A percentile compares a stretch with the other conserved stretches of the same genome.
These are phyloP conservation scores for Zanthoxylum bungeanum DNA, from an alignment of 345 rosid genomes.

Conservation along the genomic window DNA sequence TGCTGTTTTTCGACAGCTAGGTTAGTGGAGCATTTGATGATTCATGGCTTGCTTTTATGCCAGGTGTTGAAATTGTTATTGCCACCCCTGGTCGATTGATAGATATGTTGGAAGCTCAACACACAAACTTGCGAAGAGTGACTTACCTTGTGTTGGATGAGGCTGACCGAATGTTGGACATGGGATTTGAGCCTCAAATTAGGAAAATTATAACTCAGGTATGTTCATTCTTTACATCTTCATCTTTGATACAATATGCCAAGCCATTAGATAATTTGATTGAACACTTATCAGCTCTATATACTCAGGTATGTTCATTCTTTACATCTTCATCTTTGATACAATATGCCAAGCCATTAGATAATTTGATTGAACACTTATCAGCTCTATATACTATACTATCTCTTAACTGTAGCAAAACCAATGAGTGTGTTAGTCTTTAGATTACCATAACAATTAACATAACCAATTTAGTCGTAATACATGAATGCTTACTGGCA, in stretches of 20 bases:
- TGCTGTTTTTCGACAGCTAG: background rate
- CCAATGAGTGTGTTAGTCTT: background rate
- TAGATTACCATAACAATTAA: background rate
- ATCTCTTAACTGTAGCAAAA: background rate
- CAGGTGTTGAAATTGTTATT: constrained; percentile 93
- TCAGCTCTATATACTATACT: too few species aligned
- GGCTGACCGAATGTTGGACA: constrained; percentile 97
- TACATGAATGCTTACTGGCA: background rate
- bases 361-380: background rate
- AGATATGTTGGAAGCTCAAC: constrained; percentile 88
- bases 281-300: background rate
- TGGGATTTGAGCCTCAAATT: constrained; percentile 99
- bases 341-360: background rate
- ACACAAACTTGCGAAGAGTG: constrained; percentile 79
- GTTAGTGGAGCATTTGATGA: background rate
- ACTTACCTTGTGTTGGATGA: constrained; percentile 96
- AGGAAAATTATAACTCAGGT: constrained; percentile 87
- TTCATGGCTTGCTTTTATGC: constrained; percentile 13
- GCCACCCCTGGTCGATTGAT: constrained; percentile 98
- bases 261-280: background rate
- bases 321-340: background rate
- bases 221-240: constrained; percentile 6
- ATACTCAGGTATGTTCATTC: constrained; percentile 57
- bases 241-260: background rate
- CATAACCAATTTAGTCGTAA: too few species aligned